Evolutionary conservation across 2,329 filamentous ascomycete species (phyloP).

Genomic region (Ophiostoma quercus): DNA sequence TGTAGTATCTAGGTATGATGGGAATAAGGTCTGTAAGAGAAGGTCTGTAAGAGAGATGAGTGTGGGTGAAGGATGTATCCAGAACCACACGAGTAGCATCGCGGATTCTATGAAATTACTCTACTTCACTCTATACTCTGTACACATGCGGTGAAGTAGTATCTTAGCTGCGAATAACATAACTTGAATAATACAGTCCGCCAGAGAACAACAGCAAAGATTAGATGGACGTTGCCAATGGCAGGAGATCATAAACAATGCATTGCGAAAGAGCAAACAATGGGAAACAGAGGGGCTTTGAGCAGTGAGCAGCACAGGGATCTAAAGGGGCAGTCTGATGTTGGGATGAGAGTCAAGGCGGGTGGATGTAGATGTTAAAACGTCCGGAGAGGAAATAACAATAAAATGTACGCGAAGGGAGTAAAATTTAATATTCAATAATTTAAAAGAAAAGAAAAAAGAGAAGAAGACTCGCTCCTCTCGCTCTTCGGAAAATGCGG

Average conservation of each 20-base stretch:
- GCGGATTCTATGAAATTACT: not conserved
- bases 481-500: no score
- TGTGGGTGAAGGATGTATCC: not conserved
- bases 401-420: no score
- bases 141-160: no score
- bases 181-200: not conserved
- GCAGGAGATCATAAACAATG: constrained; percentile 7
- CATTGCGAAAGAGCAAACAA: not conserved
- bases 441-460: no score
- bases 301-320: constrained; percentile 23
- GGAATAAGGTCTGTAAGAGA: not conserved
- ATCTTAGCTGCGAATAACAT: no score
- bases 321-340: constrained; percentile 2
- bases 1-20: not conserved
- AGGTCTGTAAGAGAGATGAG: not conserved
- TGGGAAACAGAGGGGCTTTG: not conserved
- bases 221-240: not conserved
- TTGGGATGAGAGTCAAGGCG: constrained; percentile 18
- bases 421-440: not conserved
- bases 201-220: not conserved
- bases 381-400: no score
- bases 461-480: no score
- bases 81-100: not conserved
- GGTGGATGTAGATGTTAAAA: not conserved
- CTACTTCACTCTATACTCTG: no score